A percentile compares a stretch with the other conserved stretches of the same genome.
These are phyloP conservation scores for Ceratocystis alfenasii DNA, from an alignment of 2,329 filamentous ascomycete species.

Conservation along the genomic window DNA sequence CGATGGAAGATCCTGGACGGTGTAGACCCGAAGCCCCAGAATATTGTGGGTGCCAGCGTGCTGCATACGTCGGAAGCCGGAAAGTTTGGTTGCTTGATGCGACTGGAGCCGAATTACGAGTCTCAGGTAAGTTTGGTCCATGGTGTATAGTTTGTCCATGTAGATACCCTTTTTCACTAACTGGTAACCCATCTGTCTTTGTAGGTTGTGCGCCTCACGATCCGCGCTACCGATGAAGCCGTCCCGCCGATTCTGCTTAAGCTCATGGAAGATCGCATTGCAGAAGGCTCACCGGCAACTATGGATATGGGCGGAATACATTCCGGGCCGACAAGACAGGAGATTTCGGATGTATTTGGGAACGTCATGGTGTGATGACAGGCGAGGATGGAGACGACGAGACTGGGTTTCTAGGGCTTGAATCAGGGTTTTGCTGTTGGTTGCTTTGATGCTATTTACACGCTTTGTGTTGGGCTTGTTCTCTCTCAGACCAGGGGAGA, in stretches of 20 bases:
- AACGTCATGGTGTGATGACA: constrained; percentile 42
- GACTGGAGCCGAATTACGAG: constrained; percentile 86
- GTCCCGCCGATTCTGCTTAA: constrained; percentile 72
- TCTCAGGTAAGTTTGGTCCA: constrained; percentile 59
- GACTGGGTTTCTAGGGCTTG: not conserved
- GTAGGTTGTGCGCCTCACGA: constrained; percentile 90
- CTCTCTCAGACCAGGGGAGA: not conserved
- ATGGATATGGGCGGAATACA: constrained; percentile 29
- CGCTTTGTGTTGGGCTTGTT: not conserved
- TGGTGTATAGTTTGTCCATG: not conserved
- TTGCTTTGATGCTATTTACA: constrained; percentile 1
- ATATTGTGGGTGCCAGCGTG: constrained; percentile 84
- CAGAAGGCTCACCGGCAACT: constrained; percentile 38
- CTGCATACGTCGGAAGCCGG: constrained; percentile 69
- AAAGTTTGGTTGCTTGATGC: constrained; percentile 87
- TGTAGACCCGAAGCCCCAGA: constrained; percentile 86
- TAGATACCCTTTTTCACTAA: constrained; percentile 23
- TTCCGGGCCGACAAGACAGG: constrained; percentile 35
- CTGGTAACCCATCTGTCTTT: constrained; percentile 16
- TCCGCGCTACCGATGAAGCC: constrained; percentile 83
- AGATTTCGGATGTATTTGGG: constrained; percentile 45
- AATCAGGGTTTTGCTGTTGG: not conserved
- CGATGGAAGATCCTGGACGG: constrained; percentile 74
- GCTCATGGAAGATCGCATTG: constrained; percentile 74
- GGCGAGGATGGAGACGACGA: not conserved